These are phyloP conservation scores for Paulownia fortunei DNA, from an alignment of 257 asterid species.

Conservation along the genomic window DNA sequence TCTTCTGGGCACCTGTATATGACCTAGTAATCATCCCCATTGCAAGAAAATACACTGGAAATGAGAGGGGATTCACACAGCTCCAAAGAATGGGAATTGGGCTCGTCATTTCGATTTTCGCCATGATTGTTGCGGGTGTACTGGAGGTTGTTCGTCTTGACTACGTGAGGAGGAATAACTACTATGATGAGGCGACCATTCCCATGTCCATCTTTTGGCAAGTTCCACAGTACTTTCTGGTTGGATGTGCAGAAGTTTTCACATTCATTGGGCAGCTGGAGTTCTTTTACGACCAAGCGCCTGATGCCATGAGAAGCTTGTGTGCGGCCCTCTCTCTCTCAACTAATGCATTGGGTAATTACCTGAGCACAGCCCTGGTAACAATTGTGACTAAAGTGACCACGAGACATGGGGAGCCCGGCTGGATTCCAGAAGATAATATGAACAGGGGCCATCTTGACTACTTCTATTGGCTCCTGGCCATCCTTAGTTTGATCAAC, in stretches of 20 bases:
- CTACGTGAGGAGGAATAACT: constrained; percentile 34
- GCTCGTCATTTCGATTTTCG: constrained; percentile 41
- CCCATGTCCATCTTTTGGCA: constrained; percentile 69
- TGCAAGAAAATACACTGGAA: constrained; percentile 48
- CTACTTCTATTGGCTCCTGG: constrained; percentile 59
- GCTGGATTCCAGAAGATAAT: constrained; percentile 61
- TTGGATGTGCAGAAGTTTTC: constrained; percentile 67
- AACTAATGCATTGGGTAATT: constrained; percentile 52
- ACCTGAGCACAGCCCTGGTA: constrained; percentile 47
- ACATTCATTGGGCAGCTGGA: constrained; percentile 62
- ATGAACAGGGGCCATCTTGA: constrained; percentile 63
- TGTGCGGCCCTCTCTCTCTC: constrained; percentile 56
- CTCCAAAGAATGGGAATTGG: constrained; percentile 63
- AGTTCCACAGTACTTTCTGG: constrained; percentile 56
- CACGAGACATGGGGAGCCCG: constrained; percentile 42
- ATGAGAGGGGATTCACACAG: constrained; percentile 61
- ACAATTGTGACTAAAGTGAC: constrained; percentile 43
- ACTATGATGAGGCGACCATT: constrained; percentile 34
- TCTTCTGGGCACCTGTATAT: constrained; percentile 62
- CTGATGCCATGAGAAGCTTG: constrained; percentile 66
- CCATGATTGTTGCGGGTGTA: constrained; percentile 54
- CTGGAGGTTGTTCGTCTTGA: constrained; percentile 51
- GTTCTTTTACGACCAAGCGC: constrained; percentile 68
- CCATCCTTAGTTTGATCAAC: constrained; percentile 49
- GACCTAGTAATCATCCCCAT: constrained; percentile 48